Evolutionary conservation across 768 basidiomycete genomes (phyloP).

Genomic region (Hygrophoropsis aurantiaca): DNA sequence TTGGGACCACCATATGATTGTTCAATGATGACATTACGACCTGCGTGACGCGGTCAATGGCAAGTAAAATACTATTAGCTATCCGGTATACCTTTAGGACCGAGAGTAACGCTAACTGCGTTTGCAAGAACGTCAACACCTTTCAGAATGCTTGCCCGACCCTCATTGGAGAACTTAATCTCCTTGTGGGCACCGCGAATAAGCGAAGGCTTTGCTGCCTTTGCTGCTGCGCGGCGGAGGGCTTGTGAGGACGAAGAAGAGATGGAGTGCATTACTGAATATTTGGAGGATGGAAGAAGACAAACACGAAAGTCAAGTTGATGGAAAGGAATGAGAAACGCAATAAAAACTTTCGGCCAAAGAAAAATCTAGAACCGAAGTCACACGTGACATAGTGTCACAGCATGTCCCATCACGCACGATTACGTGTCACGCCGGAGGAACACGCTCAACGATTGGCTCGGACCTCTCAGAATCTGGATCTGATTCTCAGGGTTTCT

Average conservation of each 20-base stretch:
- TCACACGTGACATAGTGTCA: background rate
- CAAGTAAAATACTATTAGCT: background rate
- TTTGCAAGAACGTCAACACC: conserved; percentile 97
- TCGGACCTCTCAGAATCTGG: conserved; percentile 31
- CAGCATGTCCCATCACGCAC: background rate
- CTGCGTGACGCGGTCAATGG: conserved; percentile 37
- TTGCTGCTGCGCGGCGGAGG: conserved; percentile 65
- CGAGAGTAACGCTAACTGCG: conserved; percentile 94
- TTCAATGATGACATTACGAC: conserved; percentile 98
- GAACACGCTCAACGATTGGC: no score
- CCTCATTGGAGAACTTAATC: conserved; percentile 95
- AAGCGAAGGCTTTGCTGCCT: conserved; percentile 53
- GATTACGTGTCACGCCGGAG: no score
- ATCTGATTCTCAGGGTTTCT: no score
- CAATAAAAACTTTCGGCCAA: conserved; percentile 11
- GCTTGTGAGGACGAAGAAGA: conserved; percentile 63
- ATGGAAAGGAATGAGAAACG: background rate
- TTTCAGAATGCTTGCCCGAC: conserved; percentile 88
- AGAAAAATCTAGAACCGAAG: conserved; percentile 22
- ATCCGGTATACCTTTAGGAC: conserved; percentile 76
- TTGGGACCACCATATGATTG: conserved; percentile 87
- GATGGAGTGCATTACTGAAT: conserved; percentile 63
- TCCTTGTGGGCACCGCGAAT: conserved; percentile 88
- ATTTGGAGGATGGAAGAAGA: background rate
- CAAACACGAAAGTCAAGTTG: background rate